These are phyloP conservation scores for Candida methanosorbosa DNA, from an alignment of 805 yeast species.

Conservation along the genomic window DNA sequence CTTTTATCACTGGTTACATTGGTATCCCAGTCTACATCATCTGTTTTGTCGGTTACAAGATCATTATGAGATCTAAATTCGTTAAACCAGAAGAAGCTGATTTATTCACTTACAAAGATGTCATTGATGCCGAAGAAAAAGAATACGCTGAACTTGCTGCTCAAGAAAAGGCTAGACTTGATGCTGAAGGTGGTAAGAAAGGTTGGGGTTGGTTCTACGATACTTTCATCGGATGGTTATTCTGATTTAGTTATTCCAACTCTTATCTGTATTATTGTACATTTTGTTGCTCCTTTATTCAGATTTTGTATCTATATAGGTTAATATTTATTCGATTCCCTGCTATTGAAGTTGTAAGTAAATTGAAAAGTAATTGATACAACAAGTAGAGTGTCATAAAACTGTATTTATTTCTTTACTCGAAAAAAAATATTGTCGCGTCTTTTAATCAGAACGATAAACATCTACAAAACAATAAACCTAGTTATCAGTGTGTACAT, in stretches of 20 bases:
- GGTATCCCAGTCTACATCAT: conserved; percentile 59
- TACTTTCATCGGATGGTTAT: conserved; percentile 19
- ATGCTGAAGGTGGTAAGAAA: conserved; percentile 9
- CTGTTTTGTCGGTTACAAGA: conserved; percentile 52
- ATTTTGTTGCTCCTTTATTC: neutral
- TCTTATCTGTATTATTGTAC: neutral
- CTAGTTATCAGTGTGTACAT: too few relatives aligned
- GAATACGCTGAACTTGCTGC: conserved; percentile 18
- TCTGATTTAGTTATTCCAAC: conserved; percentile 8
- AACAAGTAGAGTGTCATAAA: too few relatives aligned
- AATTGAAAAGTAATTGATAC: too few relatives aligned
- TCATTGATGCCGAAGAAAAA: conserved; percentile 44
- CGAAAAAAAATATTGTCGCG: too few relatives aligned
- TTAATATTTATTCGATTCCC: too few relatives aligned
- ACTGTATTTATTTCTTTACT: too few relatives aligned
- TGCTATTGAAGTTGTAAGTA: too few relatives aligned
- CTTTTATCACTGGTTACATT: conserved; percentile 71
- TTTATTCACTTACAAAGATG: conserved; percentile 46
- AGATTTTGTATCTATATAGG: neutral
- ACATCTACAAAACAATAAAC: too few relatives aligned
- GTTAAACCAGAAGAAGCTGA: conserved; percentile 52
- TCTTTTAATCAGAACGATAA: too few relatives aligned
- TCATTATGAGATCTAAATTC: conserved; percentile 38
- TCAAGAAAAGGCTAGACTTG: conserved; percentile 5
- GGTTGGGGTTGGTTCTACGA: conserved; percentile 20